Evolutionary conservation across 1,284 basidiomycete species (phyloP).

Genomic region (Papiliotrema laurentii): DNA sequence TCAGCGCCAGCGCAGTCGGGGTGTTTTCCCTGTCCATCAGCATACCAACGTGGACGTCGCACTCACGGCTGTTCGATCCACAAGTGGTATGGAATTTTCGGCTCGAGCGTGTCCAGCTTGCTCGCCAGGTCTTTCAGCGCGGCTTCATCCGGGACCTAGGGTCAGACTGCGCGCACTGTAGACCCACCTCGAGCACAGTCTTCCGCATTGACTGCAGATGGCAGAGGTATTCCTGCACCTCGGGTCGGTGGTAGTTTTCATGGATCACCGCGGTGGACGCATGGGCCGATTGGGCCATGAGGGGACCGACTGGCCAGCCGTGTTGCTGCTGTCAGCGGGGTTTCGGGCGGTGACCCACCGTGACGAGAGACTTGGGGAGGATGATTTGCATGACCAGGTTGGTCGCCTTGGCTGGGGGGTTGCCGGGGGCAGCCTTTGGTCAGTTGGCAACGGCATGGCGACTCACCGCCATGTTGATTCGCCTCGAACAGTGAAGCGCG

Average conservation of each 20-base stretch:
- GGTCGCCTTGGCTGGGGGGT: not conserved
- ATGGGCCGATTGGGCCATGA: slow-evolving; percentile 53
- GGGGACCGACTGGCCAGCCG: slow-evolving; percentile 51
- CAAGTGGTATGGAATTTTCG: slow-evolving; percentile 44
- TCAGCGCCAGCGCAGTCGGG: slow-evolving; percentile 51
- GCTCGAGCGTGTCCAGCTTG: slow-evolving; percentile 29
- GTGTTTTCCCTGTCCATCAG: slow-evolving; percentile 39
- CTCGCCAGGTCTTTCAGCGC: slow-evolving; percentile 31
- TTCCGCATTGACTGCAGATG: slow-evolving; percentile 34
- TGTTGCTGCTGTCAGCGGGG: slow-evolving; percentile 21
- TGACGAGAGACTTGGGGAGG: slow-evolving; percentile 40
- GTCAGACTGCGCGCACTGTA: slow-evolving; percentile 4
- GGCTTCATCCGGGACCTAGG: slow-evolving; percentile 38
- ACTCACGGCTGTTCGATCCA: slow-evolving; percentile 53
- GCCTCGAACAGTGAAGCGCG: not conserved
- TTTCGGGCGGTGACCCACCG: slow-evolving; percentile 20
- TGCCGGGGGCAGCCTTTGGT: not conserved
- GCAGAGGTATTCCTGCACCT: slow-evolving; percentile 37
- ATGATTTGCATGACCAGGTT: slow-evolving; percentile 48
- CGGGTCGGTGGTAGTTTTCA: slow-evolving; percentile 24
- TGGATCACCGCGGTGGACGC: slow-evolving; percentile 49
- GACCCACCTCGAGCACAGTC: slow-evolving; percentile 43
- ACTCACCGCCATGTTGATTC: not conserved
- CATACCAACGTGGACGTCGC: too few species aligned
- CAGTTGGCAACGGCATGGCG: not conserved